phyloP scores from a whole-genome alignment of 176 grass and related monocot genomes.

The Pharus latifolius region DNA sequence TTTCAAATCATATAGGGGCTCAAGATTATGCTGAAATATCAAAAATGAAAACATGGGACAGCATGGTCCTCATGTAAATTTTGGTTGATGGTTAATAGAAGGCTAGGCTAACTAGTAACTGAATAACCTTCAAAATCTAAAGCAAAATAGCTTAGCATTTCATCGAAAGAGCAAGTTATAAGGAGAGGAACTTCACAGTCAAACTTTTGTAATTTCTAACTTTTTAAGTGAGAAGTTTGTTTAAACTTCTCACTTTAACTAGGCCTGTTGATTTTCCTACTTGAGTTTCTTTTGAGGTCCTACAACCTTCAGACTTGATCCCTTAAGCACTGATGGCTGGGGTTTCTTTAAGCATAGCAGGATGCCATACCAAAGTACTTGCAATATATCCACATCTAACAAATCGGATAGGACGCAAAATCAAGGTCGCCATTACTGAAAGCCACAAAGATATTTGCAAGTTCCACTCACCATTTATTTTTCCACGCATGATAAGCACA shows the following conservation, averaged over 20 bases:
- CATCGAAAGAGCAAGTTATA: not conserved
- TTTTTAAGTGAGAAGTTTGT: not conserved
- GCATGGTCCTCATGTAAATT: not conserved
- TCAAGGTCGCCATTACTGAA: not conserved
- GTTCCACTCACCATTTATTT: constrained; percentile 45
- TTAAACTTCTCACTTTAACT: not conserved
- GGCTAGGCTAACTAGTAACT: not conserved
- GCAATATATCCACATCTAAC: not conserved
- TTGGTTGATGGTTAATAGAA: not conserved
- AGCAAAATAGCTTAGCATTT: not conserved
- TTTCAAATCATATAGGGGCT: not conserved
- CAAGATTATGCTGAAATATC: not conserved
- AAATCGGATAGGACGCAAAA: not conserved
- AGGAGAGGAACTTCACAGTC: not conserved
- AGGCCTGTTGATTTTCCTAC: not conserved
- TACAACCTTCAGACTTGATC: no score
- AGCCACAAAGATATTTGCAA: not conserved
- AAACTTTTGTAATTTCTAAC: not conserved
- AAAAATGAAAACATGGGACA: constrained; percentile 9
- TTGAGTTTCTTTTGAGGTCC: not conserved
- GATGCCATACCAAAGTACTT: not conserved
- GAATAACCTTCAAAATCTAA: not conserved
- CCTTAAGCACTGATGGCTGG: no score
- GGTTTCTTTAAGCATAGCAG: no score
- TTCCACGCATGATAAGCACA: constrained; percentile 38